These are phyloP conservation scores for Xylaria flabelliformis DNA, from an alignment of 495 filamentous ascomycete genomes.

Conservation along the genomic window DNA sequence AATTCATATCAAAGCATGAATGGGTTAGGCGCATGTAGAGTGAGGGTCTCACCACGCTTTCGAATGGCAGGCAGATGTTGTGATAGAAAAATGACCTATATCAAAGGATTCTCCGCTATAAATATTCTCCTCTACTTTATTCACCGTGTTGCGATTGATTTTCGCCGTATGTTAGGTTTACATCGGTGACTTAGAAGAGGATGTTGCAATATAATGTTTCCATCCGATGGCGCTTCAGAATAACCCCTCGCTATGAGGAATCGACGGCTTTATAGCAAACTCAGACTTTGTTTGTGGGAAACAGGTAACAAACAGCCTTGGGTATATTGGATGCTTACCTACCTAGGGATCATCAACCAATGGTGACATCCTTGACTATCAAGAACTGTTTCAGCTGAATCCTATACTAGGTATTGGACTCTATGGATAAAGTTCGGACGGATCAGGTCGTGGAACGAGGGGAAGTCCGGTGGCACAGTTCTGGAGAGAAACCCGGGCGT, in stretches of 20 bases:
- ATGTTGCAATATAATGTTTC: neutral
- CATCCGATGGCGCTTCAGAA: neutral
- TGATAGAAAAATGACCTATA: neutral
- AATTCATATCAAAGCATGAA: constrained; percentile 10
- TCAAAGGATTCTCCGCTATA: neutral
- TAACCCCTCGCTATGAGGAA: neutral
- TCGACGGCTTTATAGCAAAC: neutral
- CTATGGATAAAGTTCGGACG: neutral
- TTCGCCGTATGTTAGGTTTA: neutral
- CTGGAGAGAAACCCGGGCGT: neutral
- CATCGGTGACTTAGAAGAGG: neutral
- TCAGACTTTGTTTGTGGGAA: neutral
- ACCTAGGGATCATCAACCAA: too few species aligned
- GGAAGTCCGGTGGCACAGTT: neutral
- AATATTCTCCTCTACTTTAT: neutral
- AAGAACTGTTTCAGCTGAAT: neutral
- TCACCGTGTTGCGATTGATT: neutral
- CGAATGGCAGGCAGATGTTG: neutral
- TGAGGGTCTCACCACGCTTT: neutral
- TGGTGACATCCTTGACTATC: neutral
- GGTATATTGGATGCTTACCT: too few species aligned
- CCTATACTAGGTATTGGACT: too few species aligned
- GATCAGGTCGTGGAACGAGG: neutral
- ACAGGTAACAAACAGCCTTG: neutral
- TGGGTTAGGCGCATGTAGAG: constrained; percentile 11